Evolutionary conservation across 108 stramenopile genomes (phyloP).

Genomic region (Pseudonitzschia pungens): DNA sequence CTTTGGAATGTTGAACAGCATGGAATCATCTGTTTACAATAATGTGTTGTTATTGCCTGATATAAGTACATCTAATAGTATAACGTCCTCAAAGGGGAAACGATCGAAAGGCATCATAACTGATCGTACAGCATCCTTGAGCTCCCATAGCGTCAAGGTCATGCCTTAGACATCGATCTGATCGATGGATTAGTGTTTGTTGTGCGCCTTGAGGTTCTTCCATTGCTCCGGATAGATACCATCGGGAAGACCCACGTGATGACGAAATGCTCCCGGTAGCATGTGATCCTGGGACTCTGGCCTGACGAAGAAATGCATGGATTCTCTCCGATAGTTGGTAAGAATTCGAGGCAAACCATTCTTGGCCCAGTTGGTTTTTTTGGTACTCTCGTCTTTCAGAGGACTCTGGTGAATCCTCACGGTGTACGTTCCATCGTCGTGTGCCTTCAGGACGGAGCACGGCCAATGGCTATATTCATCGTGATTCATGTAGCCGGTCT

Average conservation of each 20-base stretch:
- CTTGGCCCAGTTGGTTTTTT: conserved; percentile 2
- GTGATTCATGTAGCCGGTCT: conserved; percentile 5
- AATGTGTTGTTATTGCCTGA: too few relatives aligned
- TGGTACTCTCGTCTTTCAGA: neutral
- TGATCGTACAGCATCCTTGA: too few relatives aligned
- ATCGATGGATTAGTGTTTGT: too few relatives aligned
- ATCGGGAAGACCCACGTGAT: conserved; percentile 44
- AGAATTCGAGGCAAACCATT: conserved; percentile 15
- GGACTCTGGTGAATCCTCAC: conserved; percentile 8
- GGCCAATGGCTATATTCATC: conserved; percentile 15
- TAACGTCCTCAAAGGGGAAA: too few relatives aligned
- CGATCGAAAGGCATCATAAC: too few relatives aligned
- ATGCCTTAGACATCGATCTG: too few relatives aligned
- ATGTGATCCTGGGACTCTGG: conserved; percentile 32
- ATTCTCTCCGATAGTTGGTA: conserved; percentile 1
- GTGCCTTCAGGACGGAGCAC: conserved; percentile 12
- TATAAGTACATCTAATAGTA: too few relatives aligned
- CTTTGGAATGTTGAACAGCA: too few relatives aligned
- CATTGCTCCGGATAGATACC: conserved; percentile 42
- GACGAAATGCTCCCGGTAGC: conserved; percentile 38
- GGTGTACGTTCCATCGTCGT: conserved; percentile 8
- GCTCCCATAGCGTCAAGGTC: too few relatives aligned
- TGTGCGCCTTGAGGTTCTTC: conserved; percentile 10
- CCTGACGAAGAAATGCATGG: conserved; percentile 23
- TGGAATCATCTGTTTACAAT: too few relatives aligned